phyloP scores from a whole-genome alignment of 257 asterid species.

The Striga asiatica region DNA sequence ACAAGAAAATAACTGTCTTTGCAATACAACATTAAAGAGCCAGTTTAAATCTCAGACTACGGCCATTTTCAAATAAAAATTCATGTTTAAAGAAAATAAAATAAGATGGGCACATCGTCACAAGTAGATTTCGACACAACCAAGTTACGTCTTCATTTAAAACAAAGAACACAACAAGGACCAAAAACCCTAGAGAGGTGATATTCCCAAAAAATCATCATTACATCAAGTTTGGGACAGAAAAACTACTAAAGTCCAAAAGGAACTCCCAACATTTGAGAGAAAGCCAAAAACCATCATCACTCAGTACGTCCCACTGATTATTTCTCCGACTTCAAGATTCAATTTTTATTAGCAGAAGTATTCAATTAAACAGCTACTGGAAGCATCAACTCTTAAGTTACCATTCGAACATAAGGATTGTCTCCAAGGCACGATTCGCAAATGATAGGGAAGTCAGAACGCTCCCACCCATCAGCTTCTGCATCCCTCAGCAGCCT shows the following conservation, averaged over 20 bases:
- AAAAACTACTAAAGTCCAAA: neutral
- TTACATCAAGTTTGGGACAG: neutral
- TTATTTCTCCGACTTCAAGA: too few species aligned
- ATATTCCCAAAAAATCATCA: neutral
- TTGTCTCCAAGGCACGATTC: slow-evolving; percentile 96
- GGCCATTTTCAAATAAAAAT: neutral
- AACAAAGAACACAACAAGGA: neutral
- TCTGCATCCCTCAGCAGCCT: slow-evolving; percentile 82
- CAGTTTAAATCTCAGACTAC: neutral
- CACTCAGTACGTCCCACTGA: too few species aligned
- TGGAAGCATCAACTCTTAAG: neutral
- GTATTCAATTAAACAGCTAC: too few species aligned
- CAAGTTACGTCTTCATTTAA: neutral
- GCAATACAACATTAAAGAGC: neutral
- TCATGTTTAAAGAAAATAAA: neutral
- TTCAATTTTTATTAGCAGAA: too few species aligned
- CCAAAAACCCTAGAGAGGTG: neutral
- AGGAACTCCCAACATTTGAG: neutral
- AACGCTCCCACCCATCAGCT: slow-evolving; percentile 97
- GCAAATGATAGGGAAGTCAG: slow-evolving; percentile 91
- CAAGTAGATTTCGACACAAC: neutral
- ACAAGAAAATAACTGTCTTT: neutral
- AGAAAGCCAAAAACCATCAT: too few species aligned
- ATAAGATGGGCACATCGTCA: neutral
- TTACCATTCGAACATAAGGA: slow-evolving; percentile 95